These are phyloP conservation scores for Oryza glumipatula DNA, from an alignment of 176 grass and related monocot genomes.

Conservation along the genomic window DNA sequence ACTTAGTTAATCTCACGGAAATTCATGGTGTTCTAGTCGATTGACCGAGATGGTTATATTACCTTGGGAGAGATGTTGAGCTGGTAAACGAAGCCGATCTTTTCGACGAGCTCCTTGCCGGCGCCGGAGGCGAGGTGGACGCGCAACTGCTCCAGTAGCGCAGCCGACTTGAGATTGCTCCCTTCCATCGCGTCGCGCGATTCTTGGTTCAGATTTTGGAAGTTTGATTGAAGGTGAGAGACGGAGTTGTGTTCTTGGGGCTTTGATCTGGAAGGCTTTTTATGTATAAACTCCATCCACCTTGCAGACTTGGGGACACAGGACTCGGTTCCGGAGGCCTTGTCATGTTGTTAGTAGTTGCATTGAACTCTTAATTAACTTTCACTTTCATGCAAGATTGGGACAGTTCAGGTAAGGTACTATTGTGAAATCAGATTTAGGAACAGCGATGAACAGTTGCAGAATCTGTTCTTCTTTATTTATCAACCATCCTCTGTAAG, in stretches of 20 bases:
- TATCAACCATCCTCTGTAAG: conserved; percentile 3
- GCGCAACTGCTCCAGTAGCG: conserved; percentile 78
- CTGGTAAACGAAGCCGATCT: conserved; percentile 85
- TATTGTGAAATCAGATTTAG: neutral
- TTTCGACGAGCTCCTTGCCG: conserved; percentile 66
- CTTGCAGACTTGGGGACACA: conserved; percentile 3
- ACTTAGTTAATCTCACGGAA: neutral
- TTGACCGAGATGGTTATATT: neutral
- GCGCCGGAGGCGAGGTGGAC: conserved; percentile 68
- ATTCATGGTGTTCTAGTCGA: neutral
- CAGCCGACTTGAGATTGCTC: conserved; percentile 68
- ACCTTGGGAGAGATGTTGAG: conserved; percentile 92
- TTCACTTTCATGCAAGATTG: conserved; percentile 24
- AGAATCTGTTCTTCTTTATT: conserved; percentile 43
- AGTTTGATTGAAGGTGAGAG: neutral
- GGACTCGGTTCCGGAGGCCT: neutral
- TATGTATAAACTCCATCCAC: conserved; percentile 26
- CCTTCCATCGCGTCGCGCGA: conserved; percentile 48
- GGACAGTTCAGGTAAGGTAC: conserved; percentile 5
- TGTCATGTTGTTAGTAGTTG: conserved; percentile 20
- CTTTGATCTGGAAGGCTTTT: neutral
- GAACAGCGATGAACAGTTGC: neutral
- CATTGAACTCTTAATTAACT: neutral
- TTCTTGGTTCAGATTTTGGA: neutral
- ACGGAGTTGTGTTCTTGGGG: neutral